Evolutionary conservation across 225 moss, liverwort and hornwort genomes (phyloP).

Genomic region (Physcomitrium patens): DNA sequence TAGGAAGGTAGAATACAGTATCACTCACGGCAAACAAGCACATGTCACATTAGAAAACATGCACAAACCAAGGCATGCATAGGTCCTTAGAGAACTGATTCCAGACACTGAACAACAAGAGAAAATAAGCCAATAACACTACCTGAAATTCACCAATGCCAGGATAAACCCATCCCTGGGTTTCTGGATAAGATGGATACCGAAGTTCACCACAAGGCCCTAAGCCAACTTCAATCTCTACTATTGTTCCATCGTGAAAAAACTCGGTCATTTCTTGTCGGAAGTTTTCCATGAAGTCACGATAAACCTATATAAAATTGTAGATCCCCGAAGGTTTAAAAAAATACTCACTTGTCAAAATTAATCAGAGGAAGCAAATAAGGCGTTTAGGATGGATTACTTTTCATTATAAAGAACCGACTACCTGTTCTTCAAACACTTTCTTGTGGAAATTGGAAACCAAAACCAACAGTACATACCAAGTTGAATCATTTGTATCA

Average conservation of each 20-base stretch:
- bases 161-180: conserved; percentile 68
- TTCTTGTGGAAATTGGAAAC: background rate
- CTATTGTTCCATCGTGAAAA: conserved; percentile 47
- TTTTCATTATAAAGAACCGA: background rate
- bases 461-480: conserved; percentile 2
- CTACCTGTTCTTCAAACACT: conserved; percentile 5
- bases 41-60: conserved; percentile 3
- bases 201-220: conserved; percentile 84
- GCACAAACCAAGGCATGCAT: conserved; percentile 20
- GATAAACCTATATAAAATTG: conserved; percentile 59
- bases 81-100: conserved; percentile 11
- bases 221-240: conserved; percentile 64
- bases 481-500: background rate
- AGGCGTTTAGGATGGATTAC: background rate
- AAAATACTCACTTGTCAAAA: background rate
- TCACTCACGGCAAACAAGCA: conserved; percentile 9
- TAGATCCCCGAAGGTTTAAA: background rate
- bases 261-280: conserved; percentile 43
- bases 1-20: background rate
- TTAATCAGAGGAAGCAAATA: background rate
- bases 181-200: conserved; percentile 72
- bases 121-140: background rate
- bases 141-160: conserved; percentile 90
- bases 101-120: conserved; percentile 3
- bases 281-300: conserved; percentile 76